Conservation (phyloP, 2,329 filamentous ascomycete species). For the Fusarium sp. region DNA sequence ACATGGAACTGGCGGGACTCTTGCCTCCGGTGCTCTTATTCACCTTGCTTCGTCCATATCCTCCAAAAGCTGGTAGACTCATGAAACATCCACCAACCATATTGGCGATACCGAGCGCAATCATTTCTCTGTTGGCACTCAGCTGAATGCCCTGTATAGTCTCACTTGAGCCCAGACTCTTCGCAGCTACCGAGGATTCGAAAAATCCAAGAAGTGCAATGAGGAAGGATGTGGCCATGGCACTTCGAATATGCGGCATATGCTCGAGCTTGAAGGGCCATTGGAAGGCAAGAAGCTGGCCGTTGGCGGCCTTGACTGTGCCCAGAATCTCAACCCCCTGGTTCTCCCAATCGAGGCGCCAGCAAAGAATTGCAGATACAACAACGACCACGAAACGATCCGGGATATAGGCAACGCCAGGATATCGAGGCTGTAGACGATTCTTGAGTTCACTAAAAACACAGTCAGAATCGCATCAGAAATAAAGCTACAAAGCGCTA, state of each 20-base stretch:
- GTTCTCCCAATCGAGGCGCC: conserved; percentile 78
- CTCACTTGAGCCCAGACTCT: conserved; percentile 78
- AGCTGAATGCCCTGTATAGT: conserved; percentile 82
- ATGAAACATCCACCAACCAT: conserved; percentile 92
- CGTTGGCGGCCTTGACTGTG: conserved; percentile 76
- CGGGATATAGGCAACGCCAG: conserved; percentile 85
- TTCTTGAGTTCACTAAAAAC: conserved; percentile 77
- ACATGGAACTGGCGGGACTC: conserved; percentile 92
- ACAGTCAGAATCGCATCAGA: not conserved
- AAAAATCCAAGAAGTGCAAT: conserved; percentile 98
- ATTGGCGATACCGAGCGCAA: conserved; percentile 90
- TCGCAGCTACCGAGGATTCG: conserved; percentile 94
- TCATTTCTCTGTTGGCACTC: conserved; percentile 91
- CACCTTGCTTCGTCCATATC: conserved; percentile 95
- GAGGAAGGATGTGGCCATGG: conserved; percentile 90
- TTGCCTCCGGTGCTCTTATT: conserved; percentile 91
- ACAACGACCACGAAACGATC: conserved; percentile 93
- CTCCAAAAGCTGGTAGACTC: conserved; percentile 92
- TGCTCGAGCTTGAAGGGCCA: conserved; percentile 84
- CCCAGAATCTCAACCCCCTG: conserved; percentile 86
- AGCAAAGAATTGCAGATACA: conserved; percentile 81
- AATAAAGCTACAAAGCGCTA: not conserved
- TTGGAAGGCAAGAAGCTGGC: conserved; percentile 79
- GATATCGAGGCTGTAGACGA: conserved; percentile 79
- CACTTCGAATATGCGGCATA: conserved; percentile 83